Evolutionary conservation across 2,329 filamentous ascomycete genomes (phyloP).

Genomic region (Alternaria longipes): DNA sequence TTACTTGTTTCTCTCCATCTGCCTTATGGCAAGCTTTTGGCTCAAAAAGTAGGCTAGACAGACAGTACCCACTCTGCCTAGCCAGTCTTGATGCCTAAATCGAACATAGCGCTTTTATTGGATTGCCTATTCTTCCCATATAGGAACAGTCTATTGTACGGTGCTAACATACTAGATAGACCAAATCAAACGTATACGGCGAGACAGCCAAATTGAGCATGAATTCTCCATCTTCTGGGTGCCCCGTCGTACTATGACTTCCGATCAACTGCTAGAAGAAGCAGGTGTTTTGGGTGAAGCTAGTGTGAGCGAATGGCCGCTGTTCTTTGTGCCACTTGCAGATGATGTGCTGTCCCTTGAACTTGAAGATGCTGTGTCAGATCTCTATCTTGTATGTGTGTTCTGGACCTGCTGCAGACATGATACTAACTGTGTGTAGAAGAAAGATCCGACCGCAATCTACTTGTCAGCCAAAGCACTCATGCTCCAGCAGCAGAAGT

Average conservation of each 20-base stretch:
- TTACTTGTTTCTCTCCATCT: constrained; percentile 11
- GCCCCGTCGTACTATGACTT: constrained; percentile 88
- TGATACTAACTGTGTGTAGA: constrained; percentile 54
- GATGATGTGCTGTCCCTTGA: constrained; percentile 91
- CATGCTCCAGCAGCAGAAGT: constrained; percentile 90
- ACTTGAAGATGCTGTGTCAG: constrained; percentile 83
- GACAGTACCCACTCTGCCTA: constrained; percentile 63
- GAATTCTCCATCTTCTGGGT: constrained; percentile 98
- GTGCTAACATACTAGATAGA: constrained; percentile 69
- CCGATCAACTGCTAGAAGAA: constrained; percentile 90
- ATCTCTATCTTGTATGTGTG: constrained; percentile 76
- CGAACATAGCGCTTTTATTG: constrained; percentile 40
- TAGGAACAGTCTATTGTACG: constrained; percentile 38
- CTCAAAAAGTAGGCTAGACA: constrained; percentile 68
- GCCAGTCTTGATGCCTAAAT: constrained; percentile 67
- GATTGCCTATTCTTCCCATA: constrained; percentile 37
- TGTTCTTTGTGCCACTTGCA: constrained; percentile 92
- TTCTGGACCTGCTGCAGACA: background rate
- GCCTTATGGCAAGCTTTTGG: constrained; percentile 49
- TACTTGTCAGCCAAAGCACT: constrained; percentile 89
- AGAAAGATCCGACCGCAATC: constrained; percentile 89
- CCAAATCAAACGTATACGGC: constrained; percentile 89
- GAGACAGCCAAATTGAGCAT: constrained; percentile 88
- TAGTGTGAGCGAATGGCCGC: constrained; percentile 83
- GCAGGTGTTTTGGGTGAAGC: constrained; percentile 92